Conservation (phyloP, 2,329 filamentous ascomycete genomes). For the Verticillium tricorpus region DNA sequence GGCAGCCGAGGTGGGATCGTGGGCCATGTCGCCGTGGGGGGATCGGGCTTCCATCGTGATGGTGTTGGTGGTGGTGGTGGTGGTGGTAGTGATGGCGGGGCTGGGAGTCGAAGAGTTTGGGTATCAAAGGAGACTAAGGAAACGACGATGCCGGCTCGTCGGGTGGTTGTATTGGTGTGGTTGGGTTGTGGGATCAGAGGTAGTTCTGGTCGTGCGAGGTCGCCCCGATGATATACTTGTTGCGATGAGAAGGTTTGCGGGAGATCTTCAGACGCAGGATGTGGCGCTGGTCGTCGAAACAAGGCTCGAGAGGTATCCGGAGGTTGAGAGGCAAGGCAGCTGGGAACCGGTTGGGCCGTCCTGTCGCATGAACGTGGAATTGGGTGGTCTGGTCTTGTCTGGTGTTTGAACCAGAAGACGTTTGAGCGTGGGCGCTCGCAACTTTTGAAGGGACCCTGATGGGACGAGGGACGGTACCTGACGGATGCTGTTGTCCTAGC, state of each 20-base stretch:
- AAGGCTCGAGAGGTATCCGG: neutral
- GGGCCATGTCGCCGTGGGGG: conserved; percentile 2
- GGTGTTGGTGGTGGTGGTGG: neutral
- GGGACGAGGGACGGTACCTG: neutral
- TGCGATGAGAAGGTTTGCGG: conserved; percentile 12
- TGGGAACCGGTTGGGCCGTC: neutral
- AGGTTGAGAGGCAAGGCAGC: neutral
- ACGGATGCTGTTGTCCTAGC: neutral
- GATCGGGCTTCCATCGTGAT: conserved; percentile 1
- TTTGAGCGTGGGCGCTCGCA: conserved; percentile 1
- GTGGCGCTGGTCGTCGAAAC: conserved; percentile 1
- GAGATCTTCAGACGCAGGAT: conserved; percentile 13
- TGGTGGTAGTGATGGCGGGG: neutral
- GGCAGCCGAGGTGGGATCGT: neutral
- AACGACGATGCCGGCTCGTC: conserved; percentile 3
- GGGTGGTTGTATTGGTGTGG: neutral
- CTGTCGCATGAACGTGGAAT: conserved; percentile 1
- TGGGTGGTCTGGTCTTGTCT: neutral
- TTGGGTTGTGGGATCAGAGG: neutral
- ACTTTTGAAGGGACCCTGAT: conserved; percentile 1
- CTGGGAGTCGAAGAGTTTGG: neutral
- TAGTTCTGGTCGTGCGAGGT: conserved; percentile 1
- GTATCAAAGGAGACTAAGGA: neutral
- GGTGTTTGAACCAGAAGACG: conserved; percentile 2
- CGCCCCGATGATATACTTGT: conserved; percentile 6